Conservation (phyloP, 169 alveolate species). For the Babesia divergens region DNA sequence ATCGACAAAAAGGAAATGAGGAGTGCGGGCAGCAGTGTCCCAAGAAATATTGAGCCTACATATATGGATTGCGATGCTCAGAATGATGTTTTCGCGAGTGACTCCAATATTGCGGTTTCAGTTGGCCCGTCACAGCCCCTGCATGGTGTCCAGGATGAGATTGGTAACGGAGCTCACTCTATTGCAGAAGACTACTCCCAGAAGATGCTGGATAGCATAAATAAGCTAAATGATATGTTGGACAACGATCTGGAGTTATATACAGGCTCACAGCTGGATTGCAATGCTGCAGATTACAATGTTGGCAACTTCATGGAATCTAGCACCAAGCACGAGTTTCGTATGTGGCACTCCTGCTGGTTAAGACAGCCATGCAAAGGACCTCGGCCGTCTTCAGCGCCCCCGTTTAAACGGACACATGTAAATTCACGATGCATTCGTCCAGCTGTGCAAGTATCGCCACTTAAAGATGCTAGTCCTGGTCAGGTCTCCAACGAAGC, state of each 20-base stretch:
- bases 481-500: background rate
- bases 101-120: too few species aligned
- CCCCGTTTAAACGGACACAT: background rate
- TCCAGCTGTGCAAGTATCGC: background rate
- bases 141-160: too few species aligned
- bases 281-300: slow-evolving; percentile 20
- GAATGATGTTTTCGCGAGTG: too few species aligned
- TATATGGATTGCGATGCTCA: too few species aligned
- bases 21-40: too few species aligned
- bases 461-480: background rate
- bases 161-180: too few species aligned
- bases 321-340: background rate
- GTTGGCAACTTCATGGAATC: background rate
- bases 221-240: background rate
- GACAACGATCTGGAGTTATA: background rate
- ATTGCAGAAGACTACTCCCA: background rate
- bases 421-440: background rate
- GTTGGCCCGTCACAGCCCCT: too few species aligned
- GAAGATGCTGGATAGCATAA: background rate
- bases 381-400: background rate
- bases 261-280: background rate
- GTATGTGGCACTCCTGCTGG: slow-evolving; percentile 25
- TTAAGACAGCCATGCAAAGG: background rate
- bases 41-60: too few species aligned
- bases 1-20: too few species aligned